Evolutionary conservation across 768 basidiomycete genomes (phyloP).

Genomic region (Tricholoma terreum): DNA sequence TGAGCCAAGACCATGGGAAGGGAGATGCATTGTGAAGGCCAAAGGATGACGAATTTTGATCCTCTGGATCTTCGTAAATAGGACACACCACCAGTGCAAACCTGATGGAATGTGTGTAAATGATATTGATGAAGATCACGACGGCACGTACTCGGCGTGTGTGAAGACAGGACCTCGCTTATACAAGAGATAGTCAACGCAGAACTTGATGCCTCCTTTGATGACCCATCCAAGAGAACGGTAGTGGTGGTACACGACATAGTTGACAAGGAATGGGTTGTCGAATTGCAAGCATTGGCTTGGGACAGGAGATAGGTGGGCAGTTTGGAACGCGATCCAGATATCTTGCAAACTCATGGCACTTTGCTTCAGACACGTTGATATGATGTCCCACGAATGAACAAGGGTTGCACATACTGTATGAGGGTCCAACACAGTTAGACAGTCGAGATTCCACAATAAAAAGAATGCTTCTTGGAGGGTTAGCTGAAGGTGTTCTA

Average conservation of each 20-base stretch:
- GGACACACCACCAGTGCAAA: constrained; percentile 91
- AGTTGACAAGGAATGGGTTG: constrained; percentile 90
- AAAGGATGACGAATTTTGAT: constrained; percentile 63
- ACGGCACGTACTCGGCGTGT: constrained; percentile 81
- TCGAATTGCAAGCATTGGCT: constrained; percentile 55
- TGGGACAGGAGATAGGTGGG: constrained; percentile 36
- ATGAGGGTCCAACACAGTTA: constrained; percentile 62
- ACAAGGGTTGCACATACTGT: constrained; percentile 46
- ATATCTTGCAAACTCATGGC: constrained; percentile 54
- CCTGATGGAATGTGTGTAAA: constrained; percentile 36
- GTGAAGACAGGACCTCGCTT: constrained; percentile 92
- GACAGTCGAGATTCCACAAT: constrained; percentile 77
- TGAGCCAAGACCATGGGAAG: constrained; percentile 93
- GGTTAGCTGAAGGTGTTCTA: constrained; percentile 90
- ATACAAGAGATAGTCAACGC: constrained; percentile 92
- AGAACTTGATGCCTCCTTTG: constrained; percentile 95
- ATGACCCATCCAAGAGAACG: constrained; percentile 97
- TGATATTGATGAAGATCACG: background rate
- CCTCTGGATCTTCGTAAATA: constrained; percentile 79
- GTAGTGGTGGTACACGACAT: constrained; percentile 91
- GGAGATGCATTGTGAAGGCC: constrained; percentile 63
- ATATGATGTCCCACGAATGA: background rate
- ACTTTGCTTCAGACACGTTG: constrained; percentile 39
- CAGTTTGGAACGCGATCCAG: constrained; percentile 63
- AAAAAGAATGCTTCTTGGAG: constrained; percentile 90